These are phyloP conservation scores for Polychaeton citri DNA, from an alignment of 2,329 filamentous ascomycete genomes.

Conservation along the genomic window DNA sequence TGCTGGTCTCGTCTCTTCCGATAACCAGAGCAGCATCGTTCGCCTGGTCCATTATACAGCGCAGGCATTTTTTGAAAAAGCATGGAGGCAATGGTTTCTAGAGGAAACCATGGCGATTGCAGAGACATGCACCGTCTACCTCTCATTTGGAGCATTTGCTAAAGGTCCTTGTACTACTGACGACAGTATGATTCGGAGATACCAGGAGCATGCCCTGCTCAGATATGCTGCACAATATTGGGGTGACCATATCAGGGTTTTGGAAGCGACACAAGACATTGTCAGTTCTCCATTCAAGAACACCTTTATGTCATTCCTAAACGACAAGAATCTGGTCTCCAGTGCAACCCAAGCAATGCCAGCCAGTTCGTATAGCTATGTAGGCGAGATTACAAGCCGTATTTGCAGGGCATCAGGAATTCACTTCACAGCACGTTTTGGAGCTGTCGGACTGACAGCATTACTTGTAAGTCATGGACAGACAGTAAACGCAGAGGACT, in stretches of 20 bases:
- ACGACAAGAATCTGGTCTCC: neutral
- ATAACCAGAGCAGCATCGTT: conserved; percentile 15
- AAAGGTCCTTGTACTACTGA: conserved; percentile 7
- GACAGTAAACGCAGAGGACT: conserved; percentile 1
- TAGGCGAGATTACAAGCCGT: conserved; percentile 5
- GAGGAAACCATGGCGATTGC: conserved; percentile 12
- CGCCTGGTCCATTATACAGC: conserved; percentile 20
- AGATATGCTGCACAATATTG: conserved; percentile 18
- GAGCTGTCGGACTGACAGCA: conserved; percentile 1
- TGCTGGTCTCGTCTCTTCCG: conserved; percentile 19
- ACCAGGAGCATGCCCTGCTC: conserved; percentile 9
- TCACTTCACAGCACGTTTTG: conserved; percentile 16
- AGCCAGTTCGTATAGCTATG: neutral
- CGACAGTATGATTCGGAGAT: conserved; percentile 6
- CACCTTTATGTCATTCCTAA: neutral
- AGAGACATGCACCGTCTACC: conserved; percentile 17
- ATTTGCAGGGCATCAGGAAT: conserved; percentile 7
- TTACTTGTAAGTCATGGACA: neutral
- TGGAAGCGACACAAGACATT: conserved; percentile 4
- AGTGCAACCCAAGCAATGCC: conserved; percentile 1
- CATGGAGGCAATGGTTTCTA: conserved; percentile 13
- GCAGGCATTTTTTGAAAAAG: conserved; percentile 18
- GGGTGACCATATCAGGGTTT: conserved; percentile 11
- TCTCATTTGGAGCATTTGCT: conserved; percentile 15
- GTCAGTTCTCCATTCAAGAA: neutral